Evolutionary conservation across 768 basidiomycete species (phyloP).

Genomic region (Suillus spraguei): DNA sequence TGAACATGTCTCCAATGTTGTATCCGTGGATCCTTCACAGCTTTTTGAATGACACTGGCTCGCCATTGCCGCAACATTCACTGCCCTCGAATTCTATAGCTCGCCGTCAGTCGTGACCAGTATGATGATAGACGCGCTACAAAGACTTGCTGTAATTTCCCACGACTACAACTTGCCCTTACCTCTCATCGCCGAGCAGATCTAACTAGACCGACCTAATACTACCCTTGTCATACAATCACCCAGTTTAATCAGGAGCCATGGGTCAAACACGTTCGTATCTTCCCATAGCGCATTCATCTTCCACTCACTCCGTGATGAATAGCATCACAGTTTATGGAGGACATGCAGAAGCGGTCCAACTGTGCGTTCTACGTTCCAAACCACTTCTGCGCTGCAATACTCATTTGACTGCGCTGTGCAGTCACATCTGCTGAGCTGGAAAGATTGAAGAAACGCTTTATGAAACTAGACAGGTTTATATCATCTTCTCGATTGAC

Average conservation of each 20-base stretch:
- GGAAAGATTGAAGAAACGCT: slow-evolving; percentile 95
- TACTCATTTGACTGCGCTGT: slow-evolving; percentile 16
- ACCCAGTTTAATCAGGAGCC: slow-evolving; percentile 11
- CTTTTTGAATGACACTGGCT: slow-evolving; percentile 12
- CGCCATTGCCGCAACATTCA: slow-evolving; percentile 27
- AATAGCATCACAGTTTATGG: slow-evolving; percentile 91
- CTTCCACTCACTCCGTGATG: slow-evolving; percentile 14
- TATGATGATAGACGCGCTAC: slow-evolving; percentile 4
- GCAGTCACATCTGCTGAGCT: slow-evolving; percentile 94
- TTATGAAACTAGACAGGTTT: slow-evolving; percentile 97
- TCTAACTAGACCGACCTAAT: not conserved
- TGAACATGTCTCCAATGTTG: slow-evolving; percentile 1
- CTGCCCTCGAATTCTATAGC: not conserved
- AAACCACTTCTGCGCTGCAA: slow-evolving; percentile 4
- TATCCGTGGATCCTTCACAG: slow-evolving; percentile 9
- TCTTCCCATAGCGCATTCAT: not conserved
- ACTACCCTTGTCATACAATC: not conserved
- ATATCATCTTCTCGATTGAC: slow-evolving; percentile 3
- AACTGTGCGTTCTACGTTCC: slow-evolving; percentile 73
- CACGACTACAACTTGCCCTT: slow-evolving; percentile 6
- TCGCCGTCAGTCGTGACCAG: slow-evolving; percentile 2
- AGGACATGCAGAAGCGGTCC: slow-evolving; percentile 96
- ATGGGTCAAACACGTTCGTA: slow-evolving; percentile 88
- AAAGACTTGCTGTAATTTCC: not conserved
- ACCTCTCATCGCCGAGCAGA: slow-evolving; percentile 4